phyloP scores from a whole-genome alignment of 805 yeast genomes.

The Candida easanensis region DNA sequence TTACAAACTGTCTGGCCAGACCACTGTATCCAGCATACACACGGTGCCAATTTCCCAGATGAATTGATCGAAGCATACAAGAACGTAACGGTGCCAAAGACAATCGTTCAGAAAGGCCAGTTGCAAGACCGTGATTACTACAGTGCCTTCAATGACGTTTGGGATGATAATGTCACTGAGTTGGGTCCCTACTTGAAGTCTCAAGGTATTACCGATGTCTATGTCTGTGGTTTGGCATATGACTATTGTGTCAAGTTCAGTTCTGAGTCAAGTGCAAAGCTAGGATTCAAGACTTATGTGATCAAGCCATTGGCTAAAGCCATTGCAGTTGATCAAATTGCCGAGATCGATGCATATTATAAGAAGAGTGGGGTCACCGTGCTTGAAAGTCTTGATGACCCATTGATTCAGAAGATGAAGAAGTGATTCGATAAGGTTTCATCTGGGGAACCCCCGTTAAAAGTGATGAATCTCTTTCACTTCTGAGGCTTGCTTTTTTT shows the following conservation, averaged over 20 bases:
- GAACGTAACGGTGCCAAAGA: constrained; percentile 34
- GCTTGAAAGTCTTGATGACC: constrained; percentile 17
- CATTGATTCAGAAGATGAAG: constrained; percentile 1
- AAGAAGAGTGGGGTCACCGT: constrained; percentile 32
- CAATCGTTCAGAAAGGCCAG: constrained; percentile 68
- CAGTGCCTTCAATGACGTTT: constrained; percentile 80
- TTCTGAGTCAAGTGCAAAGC: constrained; percentile 60
- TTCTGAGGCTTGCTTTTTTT: too few species aligned
- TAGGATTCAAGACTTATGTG: constrained; percentile 66
- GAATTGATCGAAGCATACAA: constrained; percentile 39
- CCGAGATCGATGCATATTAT: constrained; percentile 36
- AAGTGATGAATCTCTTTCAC: too few species aligned
- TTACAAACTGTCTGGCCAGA: constrained; percentile 79
- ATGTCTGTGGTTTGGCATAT: constrained; percentile 78
- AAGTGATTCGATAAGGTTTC: background rate
- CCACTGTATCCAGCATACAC: constrained; percentile 75
- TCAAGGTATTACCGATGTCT: constrained; percentile 55
- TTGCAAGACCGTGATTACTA: constrained; percentile 76
- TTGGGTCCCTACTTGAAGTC: constrained; percentile 46
- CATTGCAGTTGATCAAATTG: constrained; percentile 44
- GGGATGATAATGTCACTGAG: constrained; percentile 72
- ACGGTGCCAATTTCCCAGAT: constrained; percentile 62
- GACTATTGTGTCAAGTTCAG: constrained; percentile 84
- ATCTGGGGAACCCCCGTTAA: too few species aligned
- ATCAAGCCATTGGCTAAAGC: constrained; percentile 54